A percentile compares a stretch with the other conserved stretches of the same genome.
Evolutionary conservation across 2,329 filamentous ascomycete genomes (phyloP).

Genomic region (Arthrobotrys megalospora): DNA sequence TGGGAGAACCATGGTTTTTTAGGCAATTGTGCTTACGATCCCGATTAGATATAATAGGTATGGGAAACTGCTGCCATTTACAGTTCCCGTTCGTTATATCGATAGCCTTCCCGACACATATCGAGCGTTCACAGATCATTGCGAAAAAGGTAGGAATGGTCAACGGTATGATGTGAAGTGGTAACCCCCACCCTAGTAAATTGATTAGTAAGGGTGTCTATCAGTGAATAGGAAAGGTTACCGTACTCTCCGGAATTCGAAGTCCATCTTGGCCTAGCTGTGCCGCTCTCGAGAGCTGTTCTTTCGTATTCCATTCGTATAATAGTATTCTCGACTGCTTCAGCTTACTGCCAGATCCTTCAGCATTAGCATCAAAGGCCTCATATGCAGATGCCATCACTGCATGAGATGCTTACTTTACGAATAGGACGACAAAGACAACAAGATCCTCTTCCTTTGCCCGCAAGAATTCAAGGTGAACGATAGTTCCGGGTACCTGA

Average conservation of each 20-base stretch:
- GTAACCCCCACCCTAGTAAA: conserved; percentile 72
- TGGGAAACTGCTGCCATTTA: conserved; percentile 64
- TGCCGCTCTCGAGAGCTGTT: conserved; percentile 70
- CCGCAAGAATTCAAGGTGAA: conserved; percentile 51
- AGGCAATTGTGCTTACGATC: conserved; percentile 69
- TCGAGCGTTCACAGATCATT: conserved; percentile 75
- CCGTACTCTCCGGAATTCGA: conserved; percentile 68
- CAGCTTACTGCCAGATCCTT: conserved; percentile 62
- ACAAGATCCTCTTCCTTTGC: conserved; percentile 44
- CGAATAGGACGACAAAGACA: conserved; percentile 48
- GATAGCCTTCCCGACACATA: conserved; percentile 69
- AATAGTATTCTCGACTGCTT: conserved; percentile 72
- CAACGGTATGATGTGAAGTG: conserved; percentile 80
- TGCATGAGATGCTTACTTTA: conserved; percentile 35
- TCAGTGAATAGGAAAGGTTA: conserved; percentile 10
- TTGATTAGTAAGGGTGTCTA: conserved; percentile 64
- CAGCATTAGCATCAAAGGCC: conserved; percentile 10
- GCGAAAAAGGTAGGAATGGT: conserved; percentile 80
- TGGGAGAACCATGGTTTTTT: conserved; percentile 67
- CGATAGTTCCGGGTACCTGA: conserved; percentile 51
- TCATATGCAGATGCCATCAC: conserved; percentile 6
- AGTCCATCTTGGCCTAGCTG: conserved; percentile 71
- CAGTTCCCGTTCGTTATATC: conserved; percentile 67
- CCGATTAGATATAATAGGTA: conserved; percentile 66
- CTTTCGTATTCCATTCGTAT: conserved; percentile 75